Evolutionary conservation across 768 basidiomycete species (phyloP), one percentile per base, ranked within the genome.

Genomic region (Suillus spraguei): DNA sequence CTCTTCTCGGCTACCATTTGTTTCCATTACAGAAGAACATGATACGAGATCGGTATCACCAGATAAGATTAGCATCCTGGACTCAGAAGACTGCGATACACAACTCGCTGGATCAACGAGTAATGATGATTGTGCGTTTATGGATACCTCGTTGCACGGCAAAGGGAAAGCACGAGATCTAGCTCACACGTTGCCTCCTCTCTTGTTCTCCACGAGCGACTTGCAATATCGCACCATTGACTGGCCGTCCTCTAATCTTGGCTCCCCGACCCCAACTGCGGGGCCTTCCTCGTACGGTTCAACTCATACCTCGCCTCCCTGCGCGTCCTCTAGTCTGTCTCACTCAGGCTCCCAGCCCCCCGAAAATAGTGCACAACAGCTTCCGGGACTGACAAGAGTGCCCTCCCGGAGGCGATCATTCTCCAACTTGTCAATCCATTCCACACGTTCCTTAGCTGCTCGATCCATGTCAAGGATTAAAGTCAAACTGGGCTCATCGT

Each of bases 101-200:
- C 54, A 32, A 39, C 38, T 53, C 17, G n/a, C 36, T 41, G 60
- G 17, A 60, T 61, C 55, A 61, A 22, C 55, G 36, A 39, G 28
- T 28, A 61, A n/a, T n/a, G 60, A 61, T 61, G 44, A 41, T 41
- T 59, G 22, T 22, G 22, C 46, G 14, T 38, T 59, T 49, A 53
- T 56, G 52, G 33, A 42, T 67, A 68, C 72, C 72, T 69, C 76
- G 24, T 72, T 76, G 66, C 50, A 63, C 66, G 72, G 68, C 69
- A 92, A 89, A 77, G 86, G 82, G 68, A 90, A 83, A 75, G 87
- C 80, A 60, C 75, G 71, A 68, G 77, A 80, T 70, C 63, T 71
- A 39, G 84, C 88, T 53, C 87, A 90, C 63, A 79, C 80, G 71
- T 80, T 91, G 64, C 88, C 90, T 64, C 88, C 90, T 65, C 79